phyloP scores from a whole-genome alignment of 345 rosid genomes.

The Hypericum perforatum region DNA sequence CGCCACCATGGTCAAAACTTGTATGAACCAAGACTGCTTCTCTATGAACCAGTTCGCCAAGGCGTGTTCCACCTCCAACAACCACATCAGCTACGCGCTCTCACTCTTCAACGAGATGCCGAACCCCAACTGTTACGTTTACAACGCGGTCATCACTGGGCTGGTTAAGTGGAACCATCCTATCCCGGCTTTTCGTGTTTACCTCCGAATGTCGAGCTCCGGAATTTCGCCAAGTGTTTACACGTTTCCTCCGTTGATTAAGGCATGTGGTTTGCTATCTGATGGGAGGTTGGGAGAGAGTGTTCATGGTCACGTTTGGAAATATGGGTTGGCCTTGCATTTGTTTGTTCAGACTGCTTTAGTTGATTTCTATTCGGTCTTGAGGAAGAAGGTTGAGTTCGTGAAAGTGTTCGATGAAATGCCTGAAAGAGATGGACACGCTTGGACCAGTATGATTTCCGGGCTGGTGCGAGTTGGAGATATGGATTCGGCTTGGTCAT shows the following conservation, averaged over 20 bases:
- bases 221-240: constrained; percentile 49
- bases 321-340: constrained; percentile 45
- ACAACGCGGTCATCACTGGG: constrained; percentile 58
- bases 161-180: constrained; percentile 30
- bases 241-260: constrained; percentile 54
- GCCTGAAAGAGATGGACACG: constrained; percentile 47
- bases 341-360: constrained; percentile 60
- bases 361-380: constrained; percentile 45
- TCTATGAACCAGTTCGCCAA: constrained; percentile 55
- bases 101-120: constrained; percentile 37
- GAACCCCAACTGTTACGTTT: constrained; percentile 52
- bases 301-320: constrained; percentile 55
- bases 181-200: constrained; percentile 30
- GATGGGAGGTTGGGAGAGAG: constrained; percentile 33
- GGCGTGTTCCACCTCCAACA: constrained; percentile 27
- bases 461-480: constrained; percentile 29
- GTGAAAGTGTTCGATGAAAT: constrained; percentile 62
- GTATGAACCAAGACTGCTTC: constrained; percentile 46
- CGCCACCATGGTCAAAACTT: constrained; percentile 49
- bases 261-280: constrained; percentile 34
- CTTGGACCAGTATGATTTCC: constrained; percentile 54
- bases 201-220: constrained; percentile 38
- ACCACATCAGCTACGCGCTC: constrained; percentile 32
- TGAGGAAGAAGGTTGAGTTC: constrained; percentile 30
- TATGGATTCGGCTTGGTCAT: constrained; percentile 33